A percentile compares a stretch with the other conserved stretches of the same genome.
phyloP scores from a whole-genome alignment of 768 basidiomycete species.

The Mycena belliarum region DNA sequence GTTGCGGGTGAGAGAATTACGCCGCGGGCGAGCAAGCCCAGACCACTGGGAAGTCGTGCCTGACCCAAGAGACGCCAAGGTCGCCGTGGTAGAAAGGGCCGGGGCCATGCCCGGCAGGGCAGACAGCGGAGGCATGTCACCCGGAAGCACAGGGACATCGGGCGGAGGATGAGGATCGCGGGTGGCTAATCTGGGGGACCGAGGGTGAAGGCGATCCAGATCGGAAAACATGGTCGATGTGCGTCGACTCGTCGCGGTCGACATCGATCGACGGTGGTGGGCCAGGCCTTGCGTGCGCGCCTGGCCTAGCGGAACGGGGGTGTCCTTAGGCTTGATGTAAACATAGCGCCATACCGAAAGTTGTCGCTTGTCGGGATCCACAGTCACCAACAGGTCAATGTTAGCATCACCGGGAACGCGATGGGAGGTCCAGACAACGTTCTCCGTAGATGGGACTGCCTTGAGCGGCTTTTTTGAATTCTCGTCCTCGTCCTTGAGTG shows the following conservation, averaged over 20 bases:
- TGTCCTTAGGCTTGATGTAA: slow-evolving; percentile 61
- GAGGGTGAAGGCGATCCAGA: slow-evolving; percentile 36
- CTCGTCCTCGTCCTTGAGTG: slow-evolving; percentile 57
- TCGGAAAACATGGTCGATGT: slow-evolving; percentile 40
- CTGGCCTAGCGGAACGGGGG: slow-evolving; percentile 42
- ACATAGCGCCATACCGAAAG: slow-evolving; percentile 75
- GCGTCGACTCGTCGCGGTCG: slow-evolving; percentile 37
- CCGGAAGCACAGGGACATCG: slow-evolving; percentile 41
- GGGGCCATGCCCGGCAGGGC: slow-evolving; percentile 56
- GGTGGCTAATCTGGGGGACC: slow-evolving; percentile 37
- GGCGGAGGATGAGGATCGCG: slow-evolving; percentile 36
- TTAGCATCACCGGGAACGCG: slow-evolving; percentile 40
- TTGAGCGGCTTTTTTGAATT: slow-evolving; percentile 50
- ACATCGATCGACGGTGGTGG: slow-evolving; percentile 45
- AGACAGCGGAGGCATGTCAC: slow-evolving; percentile 46
- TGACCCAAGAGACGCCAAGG: slow-evolving; percentile 50
- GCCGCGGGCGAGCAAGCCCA: slow-evolving; percentile 33
- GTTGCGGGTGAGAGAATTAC: slow-evolving; percentile 52
- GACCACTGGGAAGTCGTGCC: slow-evolving; percentile 35
- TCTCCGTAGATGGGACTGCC: slow-evolving; percentile 63
- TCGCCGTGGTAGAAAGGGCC: slow-evolving; percentile 51
- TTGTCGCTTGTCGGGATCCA: slow-evolving; percentile 51
- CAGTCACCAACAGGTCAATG: slow-evolving; percentile 57
- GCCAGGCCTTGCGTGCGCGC: slow-evolving; percentile 24
- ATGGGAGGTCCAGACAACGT: slow-evolving; percentile 61